A percentile compares a stretch with the other conserved stretches of the same genome.
Conservation (phyloP, 805 yeast genomes). For the Jamesozyma piceae region DNA sequence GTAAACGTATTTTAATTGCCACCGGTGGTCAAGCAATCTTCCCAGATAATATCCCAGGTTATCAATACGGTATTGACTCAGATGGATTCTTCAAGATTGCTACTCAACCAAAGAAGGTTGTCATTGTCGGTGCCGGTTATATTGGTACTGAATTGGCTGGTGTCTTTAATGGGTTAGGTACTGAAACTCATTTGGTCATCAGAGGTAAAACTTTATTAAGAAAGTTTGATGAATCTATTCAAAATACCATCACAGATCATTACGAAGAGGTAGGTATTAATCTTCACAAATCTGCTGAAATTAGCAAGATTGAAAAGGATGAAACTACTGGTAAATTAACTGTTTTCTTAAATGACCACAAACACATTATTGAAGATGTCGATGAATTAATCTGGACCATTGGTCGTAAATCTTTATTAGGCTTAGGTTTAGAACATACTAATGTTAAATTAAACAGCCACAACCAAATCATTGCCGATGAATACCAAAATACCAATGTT, state of each 20-base stretch:
- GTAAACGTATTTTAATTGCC: conserved; percentile 78
- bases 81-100: conserved; percentile 84
- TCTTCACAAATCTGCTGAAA: conserved; percentile 60
- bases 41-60: conserved; percentile 68
- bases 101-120: conserved; percentile 82
- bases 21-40: conserved; percentile 80
- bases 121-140: conserved; percentile 95
- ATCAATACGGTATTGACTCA: conserved; percentile 74
- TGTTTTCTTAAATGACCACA: conserved; percentile 35
- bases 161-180: conserved; percentile 78
- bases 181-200: conserved; percentile 78
- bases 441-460: conserved; percentile 55
- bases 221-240: conserved; percentile 75
- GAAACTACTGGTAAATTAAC: conserved; percentile 41
- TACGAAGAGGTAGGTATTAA: conserved; percentile 76
- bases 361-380: conserved; percentile 49
- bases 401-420: conserved; percentile 74
- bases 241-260: conserved; percentile 66
- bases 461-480: conserved; percentile 71
- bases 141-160: conserved; percentile 95
- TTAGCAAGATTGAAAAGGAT: conserved; percentile 39
- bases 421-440: conserved; percentile 66
- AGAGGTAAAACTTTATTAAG: conserved; percentile 89
- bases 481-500: conserved; percentile 73
- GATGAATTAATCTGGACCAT: conserved; percentile 88